These are phyloP conservation scores for Rubia balearica DNA, from an alignment of 305 asterid species.

Conservation along the genomic window DNA sequence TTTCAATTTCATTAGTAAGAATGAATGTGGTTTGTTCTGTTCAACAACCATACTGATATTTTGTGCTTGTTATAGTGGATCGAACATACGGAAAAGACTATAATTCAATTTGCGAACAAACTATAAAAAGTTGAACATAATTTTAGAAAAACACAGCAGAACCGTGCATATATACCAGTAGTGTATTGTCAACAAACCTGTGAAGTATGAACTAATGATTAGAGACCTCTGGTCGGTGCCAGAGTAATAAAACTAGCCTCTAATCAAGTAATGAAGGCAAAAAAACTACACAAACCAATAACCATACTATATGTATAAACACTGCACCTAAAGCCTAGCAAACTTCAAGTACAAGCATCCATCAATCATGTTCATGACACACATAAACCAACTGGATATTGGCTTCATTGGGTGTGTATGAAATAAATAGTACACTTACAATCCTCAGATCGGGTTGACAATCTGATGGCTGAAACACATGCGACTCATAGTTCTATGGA, in stretches of 20 bases:
- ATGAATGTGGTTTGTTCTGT: too few species aligned
- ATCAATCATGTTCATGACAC: background rate
- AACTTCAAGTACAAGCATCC: background rate
- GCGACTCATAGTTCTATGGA: constrained; percentile 40
- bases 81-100: background rate
- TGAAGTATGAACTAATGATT: background rate
- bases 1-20: too few species aligned
- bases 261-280: background rate
- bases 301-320: constrained; percentile 4
- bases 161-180: background rate
- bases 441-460: background rate
- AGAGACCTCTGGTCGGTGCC: constrained; percentile 13
- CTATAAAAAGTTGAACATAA: background rate
- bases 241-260: constrained; percentile 12
- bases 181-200: background rate
- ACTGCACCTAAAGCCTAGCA: constrained; percentile 5
- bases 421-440: background rate
- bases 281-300: background rate
- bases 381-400: background rate
- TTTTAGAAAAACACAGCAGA: background rate
- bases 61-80: too few species aligned
- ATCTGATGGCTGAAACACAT: background rate
- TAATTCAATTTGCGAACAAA: background rate
- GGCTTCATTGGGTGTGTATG: constrained; percentile 5
- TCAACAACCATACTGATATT: too few species aligned